phyloP scores from a whole-genome alignment of 2,329 filamentous ascomycete genomes.

The Allantophomopsis lycopodina region DNA sequence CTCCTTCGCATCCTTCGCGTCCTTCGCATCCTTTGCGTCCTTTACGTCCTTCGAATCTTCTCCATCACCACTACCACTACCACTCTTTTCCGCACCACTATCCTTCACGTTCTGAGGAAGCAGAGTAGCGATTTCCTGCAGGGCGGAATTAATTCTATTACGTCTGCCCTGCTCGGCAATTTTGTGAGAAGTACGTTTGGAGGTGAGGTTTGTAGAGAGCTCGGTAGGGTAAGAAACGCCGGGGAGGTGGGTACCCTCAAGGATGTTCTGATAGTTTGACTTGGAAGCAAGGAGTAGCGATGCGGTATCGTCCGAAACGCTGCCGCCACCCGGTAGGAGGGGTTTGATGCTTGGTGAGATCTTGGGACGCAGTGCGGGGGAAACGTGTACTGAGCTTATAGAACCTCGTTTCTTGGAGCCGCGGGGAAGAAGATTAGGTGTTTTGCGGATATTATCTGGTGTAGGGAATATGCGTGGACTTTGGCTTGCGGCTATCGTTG shows the following conservation, averaged over 20 bases:
- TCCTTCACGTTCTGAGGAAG: constrained; percentile 46
- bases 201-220: constrained; percentile 84
- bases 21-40: constrained; percentile 24
- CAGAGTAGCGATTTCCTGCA: constrained; percentile 81
- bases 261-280: constrained; percentile 94
- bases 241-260: constrained; percentile 83
- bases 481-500: constrained; percentile 26
- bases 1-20: constrained; percentile 26
- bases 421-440: constrained; percentile 37
- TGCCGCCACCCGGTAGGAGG: constrained; percentile 51
- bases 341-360: constrained; percentile 95
- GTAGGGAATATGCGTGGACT: constrained; percentile 39
- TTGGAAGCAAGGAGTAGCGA: constrained; percentile 79
- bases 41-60: no score
- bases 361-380: constrained; percentile 72
- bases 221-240: constrained; percentile 85
- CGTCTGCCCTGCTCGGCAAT: constrained; percentile 91
- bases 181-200: constrained; percentile 95
- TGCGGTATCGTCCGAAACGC: constrained; percentile 42
- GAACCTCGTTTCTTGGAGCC: constrained; percentile 57
- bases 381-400: constrained; percentile 60
- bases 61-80: constrained; percentile 22
- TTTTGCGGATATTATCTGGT: constrained; percentile 39
- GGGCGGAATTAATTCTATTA: constrained; percentile 87
- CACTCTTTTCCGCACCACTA: constrained; percentile 18